These are phyloP conservation scores for Kockiozyma suomiensis DNA, from an alignment of 805 yeast species.

Conservation along the genomic window DNA sequence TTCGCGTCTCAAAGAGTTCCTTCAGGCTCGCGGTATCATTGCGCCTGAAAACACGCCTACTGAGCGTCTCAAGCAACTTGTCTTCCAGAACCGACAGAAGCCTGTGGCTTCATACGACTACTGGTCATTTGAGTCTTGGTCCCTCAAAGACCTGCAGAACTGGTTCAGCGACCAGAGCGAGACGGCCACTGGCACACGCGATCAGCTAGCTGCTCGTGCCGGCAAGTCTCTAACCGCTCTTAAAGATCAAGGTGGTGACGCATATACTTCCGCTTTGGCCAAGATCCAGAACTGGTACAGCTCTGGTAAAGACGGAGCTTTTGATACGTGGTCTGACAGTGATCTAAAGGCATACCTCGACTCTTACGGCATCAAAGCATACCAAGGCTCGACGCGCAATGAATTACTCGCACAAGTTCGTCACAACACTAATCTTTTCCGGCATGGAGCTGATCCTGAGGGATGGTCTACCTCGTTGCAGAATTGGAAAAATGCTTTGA, in stretches of 20 bases:
- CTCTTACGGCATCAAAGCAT: conserved; percentile 45
- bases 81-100: conserved; percentile 46
- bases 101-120: conserved; percentile 46
- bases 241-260: conserved; percentile 46
- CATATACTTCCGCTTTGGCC: conserved; percentile 47
- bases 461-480: conserved; percentile 19
- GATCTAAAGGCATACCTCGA: conserved; percentile 60
- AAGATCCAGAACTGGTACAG: conserved; percentile 44
- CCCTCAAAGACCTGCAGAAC: conserved; percentile 49
- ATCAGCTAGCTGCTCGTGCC: conserved; percentile 51
- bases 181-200: conserved; percentile 48
- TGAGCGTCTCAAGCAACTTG: conserved; percentile 49
- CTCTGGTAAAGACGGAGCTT: conserved; percentile 48
- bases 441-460: conserved; percentile 27
- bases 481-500: conserved; percentile 17
- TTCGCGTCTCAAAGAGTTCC: conserved; percentile 41
- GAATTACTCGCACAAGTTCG: conserved; percentile 35
- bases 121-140: conserved; percentile 60
- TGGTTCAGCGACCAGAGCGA: conserved; percentile 54
- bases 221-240: conserved; percentile 52
- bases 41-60: conserved; percentile 39
- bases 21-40: conserved; percentile 43
- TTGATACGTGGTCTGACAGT: conserved; percentile 56
- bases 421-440: conserved; percentile 20
- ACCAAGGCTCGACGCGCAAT: conserved; percentile 32